Conservation (phyloP, 768 basidiomycete genomes). For the Mrakia frigida region DNA sequence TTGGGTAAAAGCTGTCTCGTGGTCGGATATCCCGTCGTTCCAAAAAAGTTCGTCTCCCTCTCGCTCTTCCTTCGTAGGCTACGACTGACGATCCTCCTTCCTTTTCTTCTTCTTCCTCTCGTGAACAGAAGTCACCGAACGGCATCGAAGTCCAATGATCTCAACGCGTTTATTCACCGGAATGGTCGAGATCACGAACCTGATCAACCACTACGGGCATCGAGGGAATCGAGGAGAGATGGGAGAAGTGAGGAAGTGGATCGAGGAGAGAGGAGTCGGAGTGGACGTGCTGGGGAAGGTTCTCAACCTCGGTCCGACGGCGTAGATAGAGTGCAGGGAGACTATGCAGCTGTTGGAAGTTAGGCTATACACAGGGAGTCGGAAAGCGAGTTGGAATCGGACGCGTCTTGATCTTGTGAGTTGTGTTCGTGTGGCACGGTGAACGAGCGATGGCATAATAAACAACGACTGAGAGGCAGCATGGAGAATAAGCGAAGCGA, state of each 20-base stretch:
- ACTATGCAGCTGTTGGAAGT: no score
- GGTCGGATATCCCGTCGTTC: slow-evolving; percentile 47
- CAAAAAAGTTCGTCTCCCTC: slow-evolving; percentile 38
- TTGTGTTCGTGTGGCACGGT: no score
- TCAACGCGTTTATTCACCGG: slow-evolving; percentile 37
- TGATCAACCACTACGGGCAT: slow-evolving; percentile 42
- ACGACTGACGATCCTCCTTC: background rate
- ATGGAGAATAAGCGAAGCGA: background rate
- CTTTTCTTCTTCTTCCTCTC: background rate
- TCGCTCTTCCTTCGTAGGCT: no score
- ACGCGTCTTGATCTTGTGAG: background rate
- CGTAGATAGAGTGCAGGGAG: no score
- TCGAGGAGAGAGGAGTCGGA: slow-evolving; percentile 43
- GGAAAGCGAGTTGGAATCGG: background rate
- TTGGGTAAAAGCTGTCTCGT: slow-evolving; percentile 45
- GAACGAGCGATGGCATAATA: no score
- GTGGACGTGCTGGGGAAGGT: slow-evolving; percentile 30
- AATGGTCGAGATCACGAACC: slow-evolving; percentile 45
- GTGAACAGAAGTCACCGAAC: slow-evolving; percentile 42
- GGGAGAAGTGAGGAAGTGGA: slow-evolving; percentile 43
- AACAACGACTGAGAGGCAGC: no score
- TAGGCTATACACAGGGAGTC: no score
- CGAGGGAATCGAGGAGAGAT: slow-evolving; percentile 45
- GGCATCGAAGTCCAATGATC: slow-evolving; percentile 39
- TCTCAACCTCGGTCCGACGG: slow-evolving; percentile 19